These are phyloP conservation scores for Gossypium stocksii DNA, from an alignment of 345 rosid species.

Conservation along the genomic window DNA sequence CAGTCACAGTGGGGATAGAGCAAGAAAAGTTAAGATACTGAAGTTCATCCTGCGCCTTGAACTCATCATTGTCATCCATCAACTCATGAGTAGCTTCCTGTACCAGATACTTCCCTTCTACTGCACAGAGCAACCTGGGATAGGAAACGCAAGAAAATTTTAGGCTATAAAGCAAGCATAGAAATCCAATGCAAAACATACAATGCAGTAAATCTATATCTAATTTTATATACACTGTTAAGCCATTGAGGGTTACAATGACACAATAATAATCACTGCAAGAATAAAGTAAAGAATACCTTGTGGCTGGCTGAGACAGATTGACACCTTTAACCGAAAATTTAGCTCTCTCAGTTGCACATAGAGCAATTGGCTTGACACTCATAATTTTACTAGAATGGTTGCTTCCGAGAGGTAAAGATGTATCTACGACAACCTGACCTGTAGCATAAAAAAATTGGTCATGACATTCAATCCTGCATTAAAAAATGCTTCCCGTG, in stretches of 20 bases:
- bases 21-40: conserved; percentile 62
- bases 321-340: conserved; percentile 81
- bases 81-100: conserved; percentile 55
- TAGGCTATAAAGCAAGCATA: neutral
- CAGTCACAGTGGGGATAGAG: conserved; percentile 52
- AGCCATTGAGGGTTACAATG: neutral
- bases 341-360: conserved; percentile 50
- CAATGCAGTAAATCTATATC: neutral
- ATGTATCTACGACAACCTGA: conserved; percentile 69
- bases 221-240: conserved; percentile 7
- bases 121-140: conserved; percentile 81
- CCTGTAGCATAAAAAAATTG: conserved; percentile 46
- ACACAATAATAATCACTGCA: conserved; percentile 12
- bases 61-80: conserved; percentile 34
- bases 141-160: conserved; percentile 5
- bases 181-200: neutral
- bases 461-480: conserved; percentile 19
- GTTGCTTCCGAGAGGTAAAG: conserved; percentile 54
- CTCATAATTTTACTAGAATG: conserved; percentile 55
- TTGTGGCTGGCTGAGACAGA: conserved; percentile 59
- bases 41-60: conserved; percentile 46
- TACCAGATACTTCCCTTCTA: conserved; percentile 78
- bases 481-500: neutral
- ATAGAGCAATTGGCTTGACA: conserved; percentile 73
- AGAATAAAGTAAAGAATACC: conserved; percentile 37